These are phyloP conservation scores for Styphnolobium japonicum DNA, from an alignment of 306 rosid genomes.

Conservation along the genomic window DNA sequence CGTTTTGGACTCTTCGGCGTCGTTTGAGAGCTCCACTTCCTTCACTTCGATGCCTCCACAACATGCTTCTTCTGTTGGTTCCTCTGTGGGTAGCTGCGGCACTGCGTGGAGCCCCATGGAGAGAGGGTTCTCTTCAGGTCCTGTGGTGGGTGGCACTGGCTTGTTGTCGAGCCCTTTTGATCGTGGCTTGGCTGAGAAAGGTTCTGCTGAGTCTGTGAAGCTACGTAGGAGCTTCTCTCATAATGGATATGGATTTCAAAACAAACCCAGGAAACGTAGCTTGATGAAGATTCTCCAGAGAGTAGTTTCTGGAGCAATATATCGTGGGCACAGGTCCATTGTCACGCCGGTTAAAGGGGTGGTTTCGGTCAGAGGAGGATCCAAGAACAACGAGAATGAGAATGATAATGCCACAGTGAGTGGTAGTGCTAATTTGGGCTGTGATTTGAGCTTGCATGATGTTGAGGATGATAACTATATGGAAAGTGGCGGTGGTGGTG, in stretches of 20 bases:
- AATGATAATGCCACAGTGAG: constrained; percentile 28
- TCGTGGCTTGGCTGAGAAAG: too few relatives aligned
- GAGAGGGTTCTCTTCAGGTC: constrained; percentile 49
- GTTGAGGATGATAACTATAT: constrained; percentile 29
- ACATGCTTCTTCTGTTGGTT: constrained; percentile 37
- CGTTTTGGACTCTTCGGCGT: constrained; percentile 40
- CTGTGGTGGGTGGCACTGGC: constrained; percentile 30
- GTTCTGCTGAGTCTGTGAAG: too few relatives aligned
- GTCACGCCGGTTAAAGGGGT: constrained; percentile 19
- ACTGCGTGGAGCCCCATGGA: constrained; percentile 34
- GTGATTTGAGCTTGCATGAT: constrained; percentile 21
- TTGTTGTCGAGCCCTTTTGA: too few relatives aligned
- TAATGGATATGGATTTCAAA: too few relatives aligned
- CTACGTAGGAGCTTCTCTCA: too few relatives aligned
- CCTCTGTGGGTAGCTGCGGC: constrained; percentile 19
- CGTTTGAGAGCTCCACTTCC: constrained; percentile 53
- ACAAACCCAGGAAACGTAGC: constrained; percentile 8
- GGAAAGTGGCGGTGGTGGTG: constrained; percentile 12
- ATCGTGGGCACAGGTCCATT: constrained; percentile 17
- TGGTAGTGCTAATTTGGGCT: constrained; percentile 29
- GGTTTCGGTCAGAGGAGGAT: constrained; percentile 15
- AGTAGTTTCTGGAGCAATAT: constrained; percentile 26
- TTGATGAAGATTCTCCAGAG: constrained; percentile 41
- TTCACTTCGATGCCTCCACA: constrained; percentile 46
- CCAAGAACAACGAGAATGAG: constrained; percentile 30